Conservation (phyloP, 2,329 filamentous ascomycete genomes). For the Alternaria gansuensis region DNA sequence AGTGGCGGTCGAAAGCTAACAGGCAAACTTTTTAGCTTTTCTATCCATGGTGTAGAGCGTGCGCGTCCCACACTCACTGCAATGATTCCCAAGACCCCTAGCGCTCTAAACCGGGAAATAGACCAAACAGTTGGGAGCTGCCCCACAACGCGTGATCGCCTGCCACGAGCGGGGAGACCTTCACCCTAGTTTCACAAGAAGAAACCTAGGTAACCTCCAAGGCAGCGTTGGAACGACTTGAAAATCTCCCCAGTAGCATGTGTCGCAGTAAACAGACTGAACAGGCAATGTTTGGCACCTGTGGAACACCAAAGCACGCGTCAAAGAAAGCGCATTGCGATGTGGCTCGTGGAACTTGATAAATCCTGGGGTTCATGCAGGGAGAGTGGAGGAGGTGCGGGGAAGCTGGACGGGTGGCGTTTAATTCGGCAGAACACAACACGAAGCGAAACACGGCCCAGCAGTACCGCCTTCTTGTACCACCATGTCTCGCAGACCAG, state of each 20-base stretch:
- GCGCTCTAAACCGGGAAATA: slow-evolving; percentile 8
- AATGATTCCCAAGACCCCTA: not conserved
- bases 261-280: not conserved
- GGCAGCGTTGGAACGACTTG: not conserved
- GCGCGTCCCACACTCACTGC: not conserved
- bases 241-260: not conserved
- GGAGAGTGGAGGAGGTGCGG: slow-evolving; percentile 30
- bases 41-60: not conserved
- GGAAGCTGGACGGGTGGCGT: slow-evolving; percentile 25
- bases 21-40: not conserved
- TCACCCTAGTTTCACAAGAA: slow-evolving; percentile 2
- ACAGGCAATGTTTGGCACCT: not conserved
- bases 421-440: slow-evolving; percentile 35
- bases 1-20: accelerated
- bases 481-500: slow-evolving; percentile 27
- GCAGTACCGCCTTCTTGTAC: slow-evolving; percentile 40
- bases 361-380: slow-evolving; percentile 23
- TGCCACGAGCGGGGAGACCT: slow-evolving; percentile 9
- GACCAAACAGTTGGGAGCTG: slow-evolving; percentile 15
- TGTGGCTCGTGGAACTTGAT: not conserved
- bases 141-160: slow-evolving; percentile 20
- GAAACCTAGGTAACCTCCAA: not conserved
- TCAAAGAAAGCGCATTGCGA: not conserved
- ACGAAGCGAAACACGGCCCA: slow-evolving; percentile 32
- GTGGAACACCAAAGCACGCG: not conserved